Evolutionary conservation across 2,329 filamentous ascomycete species (phyloP).

Genomic region (Ophiostoma piceae): DNA sequence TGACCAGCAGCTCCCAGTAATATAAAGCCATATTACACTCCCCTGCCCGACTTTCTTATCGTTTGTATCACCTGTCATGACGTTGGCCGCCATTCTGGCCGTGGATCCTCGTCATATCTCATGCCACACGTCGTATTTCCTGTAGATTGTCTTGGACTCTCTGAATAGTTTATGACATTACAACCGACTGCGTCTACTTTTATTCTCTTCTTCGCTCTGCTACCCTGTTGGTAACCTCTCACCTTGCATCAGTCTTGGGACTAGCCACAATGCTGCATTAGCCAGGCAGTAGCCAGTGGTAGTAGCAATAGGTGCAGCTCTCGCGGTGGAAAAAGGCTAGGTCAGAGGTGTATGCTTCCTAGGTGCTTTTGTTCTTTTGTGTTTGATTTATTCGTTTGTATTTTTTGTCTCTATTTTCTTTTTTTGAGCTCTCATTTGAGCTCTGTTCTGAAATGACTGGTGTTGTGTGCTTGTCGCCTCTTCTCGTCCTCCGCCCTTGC

Average conservation of each 20-base stretch:
- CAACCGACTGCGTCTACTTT: not conserved
- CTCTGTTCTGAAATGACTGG: not conserved
- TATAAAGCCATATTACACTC: not conserved
- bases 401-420: not conserved
- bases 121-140: not conserved
- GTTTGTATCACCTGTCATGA: conserved; percentile 4
- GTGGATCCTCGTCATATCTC: not conserved
- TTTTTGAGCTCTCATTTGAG: not conserved
- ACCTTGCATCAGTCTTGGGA: not conserved
- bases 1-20: too few relatives aligned
- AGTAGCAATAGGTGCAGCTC: not conserved
- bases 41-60: not conserved
- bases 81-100: not conserved
- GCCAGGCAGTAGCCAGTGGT: conserved; percentile 5
- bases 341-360: not conserved
- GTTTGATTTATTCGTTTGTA: not conserved
- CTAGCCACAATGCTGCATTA: conserved; percentile 5
- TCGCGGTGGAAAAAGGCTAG: not conserved
- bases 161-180: not conserved
- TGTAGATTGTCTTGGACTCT: not conserved
- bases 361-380: not conserved
- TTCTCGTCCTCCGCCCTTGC: not conserved
- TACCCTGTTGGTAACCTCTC: conserved; percentile 7
- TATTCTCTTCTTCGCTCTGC: not conserved
- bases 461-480: not conserved